These are phyloP conservation scores for Candida oleophila DNA, from an alignment of 805 yeast genomes.

Conservation along the genomic window DNA sequence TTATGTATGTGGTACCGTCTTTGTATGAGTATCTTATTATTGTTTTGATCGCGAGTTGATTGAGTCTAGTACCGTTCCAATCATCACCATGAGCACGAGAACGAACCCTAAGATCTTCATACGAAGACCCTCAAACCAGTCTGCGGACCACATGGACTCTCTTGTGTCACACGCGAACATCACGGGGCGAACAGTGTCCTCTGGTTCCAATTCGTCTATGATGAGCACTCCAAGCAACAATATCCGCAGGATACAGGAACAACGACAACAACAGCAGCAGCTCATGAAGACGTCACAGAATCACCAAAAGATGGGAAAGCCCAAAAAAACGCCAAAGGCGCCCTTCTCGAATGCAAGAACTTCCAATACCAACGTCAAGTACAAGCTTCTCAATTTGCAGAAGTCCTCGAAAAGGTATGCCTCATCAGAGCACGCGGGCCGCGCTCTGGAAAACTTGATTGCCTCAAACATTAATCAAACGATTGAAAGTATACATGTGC, in stretches of 20 bases:
- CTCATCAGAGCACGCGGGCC: background rate
- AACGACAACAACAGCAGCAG: slow-evolving; percentile 13
- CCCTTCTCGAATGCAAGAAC: background rate
- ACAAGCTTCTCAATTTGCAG: slow-evolving; percentile 37
- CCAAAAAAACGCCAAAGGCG: slow-evolving; percentile 6
- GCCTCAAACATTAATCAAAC: slow-evolving; percentile 3
- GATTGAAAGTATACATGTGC: slow-evolving; percentile 1
- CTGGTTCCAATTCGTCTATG: slow-evolving; percentile 34
- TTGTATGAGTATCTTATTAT: background rate
- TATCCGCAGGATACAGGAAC: slow-evolving; percentile 32
- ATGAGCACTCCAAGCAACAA: slow-evolving; percentile 43
- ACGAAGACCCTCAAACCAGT: background rate
- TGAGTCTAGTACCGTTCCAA: too few relatives aligned
- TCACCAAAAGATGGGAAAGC: slow-evolving; percentile 1
- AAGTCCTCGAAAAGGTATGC: slow-evolving; percentile 29
- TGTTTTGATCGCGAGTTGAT: background rate
- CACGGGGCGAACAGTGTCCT: slow-evolving; percentile 33
- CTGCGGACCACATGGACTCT: slow-evolving; percentile 1
- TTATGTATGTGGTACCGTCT: background rate
- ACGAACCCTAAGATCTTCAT: background rate
- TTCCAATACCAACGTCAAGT: slow-evolving; percentile 21
- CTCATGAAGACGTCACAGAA: slow-evolving; percentile 1
- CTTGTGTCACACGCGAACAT: slow-evolving; percentile 4
- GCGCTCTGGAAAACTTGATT: background rate
- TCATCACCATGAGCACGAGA: background rate